Evolutionary conservation across 1,139 yeast species (phyloP).

Genomic region (Taphrina pruni): DNA sequence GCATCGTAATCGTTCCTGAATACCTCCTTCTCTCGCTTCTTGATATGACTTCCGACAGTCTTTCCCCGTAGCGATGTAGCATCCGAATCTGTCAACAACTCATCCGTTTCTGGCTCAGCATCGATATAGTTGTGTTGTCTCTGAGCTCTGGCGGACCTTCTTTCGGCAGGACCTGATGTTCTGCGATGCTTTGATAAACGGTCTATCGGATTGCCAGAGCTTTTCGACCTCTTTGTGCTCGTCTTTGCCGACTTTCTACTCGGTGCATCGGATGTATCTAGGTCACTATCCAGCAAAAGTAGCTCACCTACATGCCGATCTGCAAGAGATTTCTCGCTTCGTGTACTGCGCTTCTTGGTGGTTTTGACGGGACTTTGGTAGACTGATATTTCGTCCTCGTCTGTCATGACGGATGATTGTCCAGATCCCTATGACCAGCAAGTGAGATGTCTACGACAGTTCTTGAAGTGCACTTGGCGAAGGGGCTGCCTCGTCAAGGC

Average conservation of each 20-base stretch:
- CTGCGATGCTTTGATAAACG: neutral
- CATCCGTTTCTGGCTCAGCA: slow-evolving; percentile 12
- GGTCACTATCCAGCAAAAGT: slow-evolving; percentile 14
- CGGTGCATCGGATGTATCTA: slow-evolving; percentile 3
- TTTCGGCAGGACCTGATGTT: neutral
- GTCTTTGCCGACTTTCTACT: neutral
- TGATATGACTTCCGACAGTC: neutral
- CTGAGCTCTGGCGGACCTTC: slow-evolving; percentile 11
- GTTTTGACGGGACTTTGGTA: neutral
- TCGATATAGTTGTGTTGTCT: slow-evolving; percentile 2
- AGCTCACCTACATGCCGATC: slow-evolving; percentile 13
- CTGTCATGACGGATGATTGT: neutral
- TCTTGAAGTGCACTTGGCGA: too few relatives aligned
- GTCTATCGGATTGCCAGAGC: slow-evolving; percentile 10
- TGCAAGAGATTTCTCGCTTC: slow-evolving; percentile 16
- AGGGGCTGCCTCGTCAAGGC: too few relatives aligned
- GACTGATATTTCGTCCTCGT: slow-evolving; percentile 11
- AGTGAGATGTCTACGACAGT: too few relatives aligned
- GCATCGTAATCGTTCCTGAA: slow-evolving; percentile 31
- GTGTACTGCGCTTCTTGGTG: slow-evolving; percentile 14
- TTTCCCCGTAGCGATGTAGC: neutral
- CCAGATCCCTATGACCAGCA: too few relatives aligned
- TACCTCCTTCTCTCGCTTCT: slow-evolving; percentile 19
- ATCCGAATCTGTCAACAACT: slow-evolving; percentile 1
- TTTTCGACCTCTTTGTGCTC: neutral